Base-by-base conservation (phyloP, 257 asterid species). In the Solanum chiquidenum region DNA sequence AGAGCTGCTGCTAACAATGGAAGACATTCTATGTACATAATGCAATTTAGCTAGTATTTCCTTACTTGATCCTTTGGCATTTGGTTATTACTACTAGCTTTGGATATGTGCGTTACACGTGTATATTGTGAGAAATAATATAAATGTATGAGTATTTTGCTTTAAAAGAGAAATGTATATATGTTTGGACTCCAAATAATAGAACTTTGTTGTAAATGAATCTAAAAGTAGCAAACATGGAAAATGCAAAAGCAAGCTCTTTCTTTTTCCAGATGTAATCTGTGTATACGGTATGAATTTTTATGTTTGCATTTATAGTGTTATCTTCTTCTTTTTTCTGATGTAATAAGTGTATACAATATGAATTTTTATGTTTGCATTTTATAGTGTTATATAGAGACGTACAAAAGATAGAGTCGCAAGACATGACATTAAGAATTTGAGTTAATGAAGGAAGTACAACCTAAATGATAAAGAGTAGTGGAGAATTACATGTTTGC, bases 1-100 rank as follows among this genome's bases (percentile, higher is more conserved):
- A 11, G 21, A 29, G 69, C 69, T 86, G 46, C 62, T 80, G 68
- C 40, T 80, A 62, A 42, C 88, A 52, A 72, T 69, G 66, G 82
- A 85, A 85, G 79, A 49, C 86, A 49, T 82, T 66, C 60, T 85
- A 0, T 85, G 87, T 85, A 85, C 87, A 85, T 66, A 85, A 85
- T 68, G 75, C 87, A 85, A 27, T 10, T 85, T 68, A 40, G 87
- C 1, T 5, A 49, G 44, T 31, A 6, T 82, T 82, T 82, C 86
- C 27, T 49, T 49, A 29, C 69, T 0, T 82, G 6, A 44, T 46
- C 69, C 69, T 49, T 20, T 49, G 11, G 1, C 46, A 23, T 82
- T 49, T 82, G 86, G 68, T 80, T 80, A 80, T 80, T 42, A 44
- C 9, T 79, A 44, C 44, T 34, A 34, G 18, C 46, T 34, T 73